Conservation (phyloP, 768 basidiomycete genomes). For the Trametes punicea region DNA sequence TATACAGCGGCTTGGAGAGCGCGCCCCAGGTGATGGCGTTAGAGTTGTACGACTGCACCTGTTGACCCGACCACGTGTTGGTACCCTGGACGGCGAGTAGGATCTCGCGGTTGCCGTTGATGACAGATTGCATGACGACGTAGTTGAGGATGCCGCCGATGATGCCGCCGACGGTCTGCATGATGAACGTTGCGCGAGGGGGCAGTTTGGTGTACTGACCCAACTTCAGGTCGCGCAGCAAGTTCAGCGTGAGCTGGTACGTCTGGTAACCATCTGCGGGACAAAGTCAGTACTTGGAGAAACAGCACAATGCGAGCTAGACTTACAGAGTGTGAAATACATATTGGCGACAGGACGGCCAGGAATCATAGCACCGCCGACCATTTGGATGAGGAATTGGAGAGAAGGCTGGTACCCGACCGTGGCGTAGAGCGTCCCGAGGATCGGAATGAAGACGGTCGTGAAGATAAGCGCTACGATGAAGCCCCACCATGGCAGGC, state of each 20-base stretch:
- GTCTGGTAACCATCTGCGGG: constrained; percentile 39
- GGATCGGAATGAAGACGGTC: constrained; percentile 46
- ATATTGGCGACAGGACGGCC: constrained; percentile 52
- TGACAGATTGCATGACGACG: constrained; percentile 34
- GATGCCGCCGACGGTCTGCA: constrained; percentile 53
- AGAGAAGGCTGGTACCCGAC: constrained; percentile 33
- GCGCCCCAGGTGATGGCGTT: constrained; percentile 56
- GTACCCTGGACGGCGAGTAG: constrained; percentile 48
- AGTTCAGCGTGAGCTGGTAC: constrained; percentile 24
- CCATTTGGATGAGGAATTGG: constrained; percentile 44
- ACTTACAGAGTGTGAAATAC: constrained; percentile 24
- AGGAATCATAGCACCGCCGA: constrained; percentile 46
- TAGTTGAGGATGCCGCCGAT: constrained; percentile 44
- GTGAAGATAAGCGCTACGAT: constrained; percentile 53
- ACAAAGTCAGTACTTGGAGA: background rate
- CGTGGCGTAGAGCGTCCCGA: constrained; percentile 51
- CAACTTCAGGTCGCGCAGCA: constrained; percentile 59
- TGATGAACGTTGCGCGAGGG: constrained; percentile 57
- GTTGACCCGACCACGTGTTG: constrained; percentile 49
- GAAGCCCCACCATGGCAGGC: constrained; percentile 51
- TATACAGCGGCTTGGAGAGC: constrained; percentile 45
- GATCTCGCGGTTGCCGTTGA: constrained; percentile 38
- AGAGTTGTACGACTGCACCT: constrained; percentile 47
- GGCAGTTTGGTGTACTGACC: constrained; percentile 55
- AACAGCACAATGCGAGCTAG: background rate